Conservation (phyloP, 768 basidiomycete species). For the Dentipellis fragilis region DNA sequence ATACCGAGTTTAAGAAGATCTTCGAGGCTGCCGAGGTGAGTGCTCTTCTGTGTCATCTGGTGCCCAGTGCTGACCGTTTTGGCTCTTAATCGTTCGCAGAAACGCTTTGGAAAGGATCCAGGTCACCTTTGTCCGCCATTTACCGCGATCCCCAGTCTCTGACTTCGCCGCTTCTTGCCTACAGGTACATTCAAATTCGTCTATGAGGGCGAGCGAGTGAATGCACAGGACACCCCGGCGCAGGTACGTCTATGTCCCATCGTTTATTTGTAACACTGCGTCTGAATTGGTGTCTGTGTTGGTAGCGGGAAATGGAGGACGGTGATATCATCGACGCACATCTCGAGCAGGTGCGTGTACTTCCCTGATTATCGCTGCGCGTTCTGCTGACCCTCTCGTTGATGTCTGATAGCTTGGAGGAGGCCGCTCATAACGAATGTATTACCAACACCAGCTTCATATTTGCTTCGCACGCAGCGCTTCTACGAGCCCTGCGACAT, state of each 20-base stretch:
- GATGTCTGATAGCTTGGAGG: too few species aligned
- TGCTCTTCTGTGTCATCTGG: constrained; percentile 19
- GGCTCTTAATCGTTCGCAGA: not conserved
- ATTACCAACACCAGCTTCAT: too few species aligned
- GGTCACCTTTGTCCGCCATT: not conserved
- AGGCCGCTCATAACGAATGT: too few species aligned
- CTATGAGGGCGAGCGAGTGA: not conserved
- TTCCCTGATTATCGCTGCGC: not conserved
- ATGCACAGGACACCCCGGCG: not conserved
- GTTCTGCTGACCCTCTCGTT: too few species aligned
- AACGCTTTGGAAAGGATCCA: not conserved
- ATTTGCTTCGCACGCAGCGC: too few species aligned
- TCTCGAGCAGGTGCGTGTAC: constrained; percentile 39
- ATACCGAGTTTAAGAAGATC: constrained; percentile 56
- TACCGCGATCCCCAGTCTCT: not conserved
- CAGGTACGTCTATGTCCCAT: not conserved
- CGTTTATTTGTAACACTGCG: not conserved
- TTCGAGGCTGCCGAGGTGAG: constrained; percentile 60
- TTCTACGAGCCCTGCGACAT: too few species aligned
- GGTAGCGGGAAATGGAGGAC: constrained; percentile 49
- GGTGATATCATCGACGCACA: constrained; percentile 53
- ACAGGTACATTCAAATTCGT: not conserved
- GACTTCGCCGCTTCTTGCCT: not conserved
- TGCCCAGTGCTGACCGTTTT: constrained; percentile 14
- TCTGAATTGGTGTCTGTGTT: not conserved